A percentile compares a stretch with the other conserved stretches of the same genome.
phyloP scores from a whole-genome alignment of 2,329 filamentous ascomycete genomes.

The Neonectria neomacrospora region DNA sequence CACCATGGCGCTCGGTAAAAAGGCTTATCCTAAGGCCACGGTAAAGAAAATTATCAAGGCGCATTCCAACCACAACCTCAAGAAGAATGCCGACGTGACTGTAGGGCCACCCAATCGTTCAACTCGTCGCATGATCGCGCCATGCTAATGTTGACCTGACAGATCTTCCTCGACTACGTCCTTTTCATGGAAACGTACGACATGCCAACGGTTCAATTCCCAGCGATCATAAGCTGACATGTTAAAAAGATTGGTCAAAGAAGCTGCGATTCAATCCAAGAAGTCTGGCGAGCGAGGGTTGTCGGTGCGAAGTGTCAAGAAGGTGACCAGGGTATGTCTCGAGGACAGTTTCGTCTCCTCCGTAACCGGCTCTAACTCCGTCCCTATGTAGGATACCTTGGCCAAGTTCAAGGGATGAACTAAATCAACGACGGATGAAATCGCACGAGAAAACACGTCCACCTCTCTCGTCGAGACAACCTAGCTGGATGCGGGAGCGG shows the following conservation, averaged over 20 bases:
- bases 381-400: conserved; percentile 64
- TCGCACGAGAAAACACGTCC: neutral
- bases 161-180: conserved; percentile 88
- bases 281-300: conserved; percentile 78
- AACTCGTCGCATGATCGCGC: conserved; percentile 23
- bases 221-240: conserved; percentile 2
- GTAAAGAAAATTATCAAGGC: conserved; percentile 92
- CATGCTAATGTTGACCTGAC: conserved; percentile 41
- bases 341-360: conserved; percentile 3
- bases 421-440: neutral
- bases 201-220: neutral
- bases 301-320: conserved; percentile 80
- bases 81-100: conserved; percentile 87
- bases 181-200: conserved; percentile 78
- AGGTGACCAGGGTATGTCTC: conserved; percentile 75
- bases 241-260: conserved; percentile 74
- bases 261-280: conserved; percentile 81
- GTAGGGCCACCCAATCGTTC: conserved; percentile 58
- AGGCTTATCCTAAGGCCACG: conserved; percentile 84
- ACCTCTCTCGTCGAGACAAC: neutral
- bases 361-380: conserved; percentile 23
- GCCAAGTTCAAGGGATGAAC: conserved; percentile 75
- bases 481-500: neutral
- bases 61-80: conserved; percentile 81
- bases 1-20: conserved; percentile 64